Evolutionary conservation across 208 protist genomes (phyloP).

Genomic region (Acanthamoeba royreba): DNA sequence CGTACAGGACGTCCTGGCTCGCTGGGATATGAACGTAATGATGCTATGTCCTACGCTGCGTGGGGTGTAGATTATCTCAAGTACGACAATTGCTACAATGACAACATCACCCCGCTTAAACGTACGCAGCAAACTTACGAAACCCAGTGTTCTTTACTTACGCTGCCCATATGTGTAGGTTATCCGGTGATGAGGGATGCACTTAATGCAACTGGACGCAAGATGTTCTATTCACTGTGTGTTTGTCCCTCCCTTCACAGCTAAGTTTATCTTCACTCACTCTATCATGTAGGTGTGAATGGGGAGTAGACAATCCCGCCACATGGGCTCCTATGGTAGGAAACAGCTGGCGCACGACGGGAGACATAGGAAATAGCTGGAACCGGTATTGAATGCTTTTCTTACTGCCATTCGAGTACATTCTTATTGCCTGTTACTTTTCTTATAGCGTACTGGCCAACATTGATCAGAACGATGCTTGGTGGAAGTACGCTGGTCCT

Average conservation of each 20-base stretch:
- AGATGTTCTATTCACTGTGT: slow-evolving; percentile 67
- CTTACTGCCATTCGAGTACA: neutral
- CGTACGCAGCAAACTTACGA: neutral
- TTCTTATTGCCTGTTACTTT: slow-evolving; percentile 45
- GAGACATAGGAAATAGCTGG: slow-evolving; percentile 56
- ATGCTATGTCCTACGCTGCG: neutral
- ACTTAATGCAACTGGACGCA: slow-evolving; percentile 63
- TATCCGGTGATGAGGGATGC: slow-evolving; percentile 73
- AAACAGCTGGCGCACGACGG: slow-evolving; percentile 74
- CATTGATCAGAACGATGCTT: slow-evolving; percentile 40
- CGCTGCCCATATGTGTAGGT: neutral
- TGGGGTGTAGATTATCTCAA: slow-evolving; percentile 40
- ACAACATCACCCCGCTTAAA: neutral
- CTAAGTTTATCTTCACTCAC: neutral
- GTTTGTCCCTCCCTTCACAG: neutral
- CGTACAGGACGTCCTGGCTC: slow-evolving; percentile 52
- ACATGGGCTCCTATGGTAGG: slow-evolving; percentile 56
- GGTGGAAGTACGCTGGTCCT: slow-evolving; percentile 43
- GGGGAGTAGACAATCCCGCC: slow-evolving; percentile 62
- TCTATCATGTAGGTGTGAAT: slow-evolving; percentile 55
- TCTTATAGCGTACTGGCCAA: slow-evolving; percentile 47
- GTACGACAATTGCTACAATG: slow-evolving; percentile 41
- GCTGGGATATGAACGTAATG: neutral
- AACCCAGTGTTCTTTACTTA: neutral
- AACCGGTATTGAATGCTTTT: neutral